These are phyloP conservation scores for Lathyrus oleraceus DNA, from an alignment of 306 rosid genomes.

Conservation along the genomic window DNA sequence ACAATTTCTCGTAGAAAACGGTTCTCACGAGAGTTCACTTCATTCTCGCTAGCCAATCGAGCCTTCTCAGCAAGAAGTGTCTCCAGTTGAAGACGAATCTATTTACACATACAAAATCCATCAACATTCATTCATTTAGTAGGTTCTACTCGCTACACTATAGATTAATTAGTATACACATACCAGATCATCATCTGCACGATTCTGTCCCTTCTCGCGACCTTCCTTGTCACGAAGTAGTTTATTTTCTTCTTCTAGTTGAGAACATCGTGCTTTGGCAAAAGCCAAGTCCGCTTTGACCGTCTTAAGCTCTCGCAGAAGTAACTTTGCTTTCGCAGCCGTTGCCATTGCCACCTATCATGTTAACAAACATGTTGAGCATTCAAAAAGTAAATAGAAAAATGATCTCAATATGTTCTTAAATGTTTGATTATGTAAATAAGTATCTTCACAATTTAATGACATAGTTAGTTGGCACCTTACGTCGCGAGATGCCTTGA, in stretches of 20 bases:
- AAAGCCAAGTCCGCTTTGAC: slow-evolving; percentile 84
- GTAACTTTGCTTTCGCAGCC: slow-evolving; percentile 91
- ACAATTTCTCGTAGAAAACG: slow-evolving; percentile 85
- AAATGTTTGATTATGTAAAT: neutral
- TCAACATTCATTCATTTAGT: neutral
- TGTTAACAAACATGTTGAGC: neutral
- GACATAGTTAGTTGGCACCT: slow-evolving; percentile 80
- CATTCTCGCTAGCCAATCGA: slow-evolving; percentile 78
- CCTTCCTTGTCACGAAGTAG: slow-evolving; percentile 73
- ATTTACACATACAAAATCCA: neutral
- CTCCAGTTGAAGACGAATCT: slow-evolving; percentile 90
- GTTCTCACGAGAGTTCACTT: slow-evolving; percentile 77
- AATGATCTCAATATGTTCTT: no score
- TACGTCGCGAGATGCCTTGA: slow-evolving; percentile 99
- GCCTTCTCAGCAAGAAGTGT: slow-evolving; percentile 88
- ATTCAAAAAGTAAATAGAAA: neutral
- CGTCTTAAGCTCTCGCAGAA: slow-evolving; percentile 87
- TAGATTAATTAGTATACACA: neutral
- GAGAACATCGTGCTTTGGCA: slow-evolving; percentile 80
- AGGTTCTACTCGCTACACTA: neutral
- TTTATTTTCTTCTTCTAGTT: slow-evolving; percentile 94
- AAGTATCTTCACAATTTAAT: slow-evolving; percentile 8
- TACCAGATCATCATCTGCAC: slow-evolving; percentile 94
- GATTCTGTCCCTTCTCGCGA: slow-evolving; percentile 67
- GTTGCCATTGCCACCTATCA: slow-evolving; percentile 90